Conservation (phyloP, 106 monocot genomes). For the Allium cepa region DNA sequence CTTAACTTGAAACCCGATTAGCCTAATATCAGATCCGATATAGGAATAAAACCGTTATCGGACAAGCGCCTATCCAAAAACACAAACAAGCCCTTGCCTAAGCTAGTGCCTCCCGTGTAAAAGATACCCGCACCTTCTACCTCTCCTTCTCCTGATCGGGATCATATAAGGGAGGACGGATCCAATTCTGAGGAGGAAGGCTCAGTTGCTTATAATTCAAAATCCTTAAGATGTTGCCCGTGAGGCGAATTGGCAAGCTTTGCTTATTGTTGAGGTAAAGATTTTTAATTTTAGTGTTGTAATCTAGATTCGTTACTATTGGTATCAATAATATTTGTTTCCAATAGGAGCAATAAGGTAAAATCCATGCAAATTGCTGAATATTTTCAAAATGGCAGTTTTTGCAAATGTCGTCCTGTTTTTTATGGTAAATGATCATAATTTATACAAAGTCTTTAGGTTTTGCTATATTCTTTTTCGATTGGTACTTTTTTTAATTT, state of each 20-base stretch:
- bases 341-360: too few species aligned
- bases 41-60: constrained; percentile 61
- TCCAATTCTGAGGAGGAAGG: too few species aligned
- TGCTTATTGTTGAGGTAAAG: constrained; percentile 41
- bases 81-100: constrained; percentile 20
- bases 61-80: constrained; percentile 14
- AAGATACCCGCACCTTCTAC: not conserved
- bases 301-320: not conserved
- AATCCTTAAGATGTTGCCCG: constrained; percentile 27
- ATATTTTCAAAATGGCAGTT: too few species aligned
- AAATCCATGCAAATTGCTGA: too few species aligned
- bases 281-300: constrained; percentile 25
- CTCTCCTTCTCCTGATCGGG: not conserved
- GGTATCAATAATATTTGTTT: not conserved
- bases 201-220: not conserved
- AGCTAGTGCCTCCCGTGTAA: constrained; percentile 16
- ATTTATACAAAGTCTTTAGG: too few species aligned
- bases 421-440: too few species aligned
- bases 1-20: too few species aligned
- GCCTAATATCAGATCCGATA: not conserved
- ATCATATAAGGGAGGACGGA: not conserved
- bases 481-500: too few species aligned
- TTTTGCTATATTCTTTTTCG: too few species aligned
- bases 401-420: too few species aligned
- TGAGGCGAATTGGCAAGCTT: constrained; percentile 48